Base-by-base conservation (phyloP, 805 yeast genomes). In the Candida xiaguanensis region DNA sequence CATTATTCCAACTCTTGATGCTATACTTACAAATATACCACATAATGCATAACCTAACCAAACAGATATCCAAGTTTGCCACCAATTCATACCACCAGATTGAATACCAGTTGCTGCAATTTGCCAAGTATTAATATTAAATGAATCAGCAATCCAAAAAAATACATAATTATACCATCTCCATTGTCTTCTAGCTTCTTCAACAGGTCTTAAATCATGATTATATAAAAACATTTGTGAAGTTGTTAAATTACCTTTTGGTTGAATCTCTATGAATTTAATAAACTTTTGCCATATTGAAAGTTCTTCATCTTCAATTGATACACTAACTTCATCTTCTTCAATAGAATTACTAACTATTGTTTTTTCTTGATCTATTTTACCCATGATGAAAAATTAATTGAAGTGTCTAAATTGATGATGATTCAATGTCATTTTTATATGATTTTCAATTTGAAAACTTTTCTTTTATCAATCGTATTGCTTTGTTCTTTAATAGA, bases 51-150 rank as follows among this genome's bases (percentile, higher is more conserved):
- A 88, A 5, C 96, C 96, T 13, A 88, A 46, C 93, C 95, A 86
- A 18, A 88, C 93, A 1, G 93, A 77, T 27, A 88, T 63, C 95
- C 95, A 88, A 9, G 85, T 80, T 55, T 82, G 89, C 95, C 95
- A 88, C 95, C 95, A 87, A 13, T 82, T 75, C 61, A 88, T 65
- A 8, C 93, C 93, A 16, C 80, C 77, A 39, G 72, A 68, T 41
- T 84, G 82, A 25, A 67, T 61, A 51, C 95, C 95, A 0, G 95
- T 84, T 7, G 91, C 80, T 2, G 95, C 95, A 50, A 88, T 86
- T 67, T 85, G 89, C 88, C 91, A 87, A 5, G 96, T 86, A 58
- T 85, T 87, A 55, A 88, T 79, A 62, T 88, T 88, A 66, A 88
- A 85, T 23, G 95, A 80, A 57, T 88, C 96, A 0, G 95, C 88